Base-by-base conservation (phyloP, 2,329 filamentous ascomycete species). In the Pseudocercospora pini-densiflorae region DNA sequence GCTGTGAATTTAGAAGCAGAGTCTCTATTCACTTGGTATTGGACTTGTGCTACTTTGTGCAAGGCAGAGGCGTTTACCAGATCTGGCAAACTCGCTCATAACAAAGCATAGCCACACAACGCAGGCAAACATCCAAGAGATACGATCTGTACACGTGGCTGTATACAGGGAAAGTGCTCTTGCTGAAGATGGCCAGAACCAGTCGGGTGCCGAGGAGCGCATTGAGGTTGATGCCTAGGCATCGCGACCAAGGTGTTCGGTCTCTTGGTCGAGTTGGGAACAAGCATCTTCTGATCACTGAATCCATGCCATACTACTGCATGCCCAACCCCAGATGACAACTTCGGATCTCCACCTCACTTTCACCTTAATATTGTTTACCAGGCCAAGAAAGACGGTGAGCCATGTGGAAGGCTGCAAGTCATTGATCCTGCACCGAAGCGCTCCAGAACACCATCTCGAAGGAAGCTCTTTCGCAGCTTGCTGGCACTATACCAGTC, bases 331-430 rank as follows among this genome's bases (percentile, higher is more conserved):
- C 23, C 45, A 49, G 45, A 10, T 49, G 45, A 49, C 21, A n/a
- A 54, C 24, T 54, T 54, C 51, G 51, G 51, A 54, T 54, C 51
- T 54, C 51, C 51, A 54, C 51, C 16, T 54, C 51, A 24, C 24
- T 8, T 54, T 29, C 24, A 54, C 51, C 21, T n/a, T 29, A 54
- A 40, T 40, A 40, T 40, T 40, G 31, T 40, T n/a, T 16, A n/a
- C 36, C 36, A 40, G 36, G 51, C 51, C 51, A 54, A 29, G 51
- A 29, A 54, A 27, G 51, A 54, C 24, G 51, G 51, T 54, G 16
- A 54, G 51, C 21, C 24, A 23, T n/a, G 21, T n/a, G 21, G 24
- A 27, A 24, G n/a, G 23, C 51, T 54, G 51, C 51, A 54, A 54
- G 51, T 54, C 21, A 54, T 54, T 40, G 14, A n/a, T 54, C 3